A percentile compares a stretch with the other conserved stretches of the same genome.
Evolutionary conservation across 331 rosid species (phyloP).

Genomic region (Malus hybrid): DNA sequence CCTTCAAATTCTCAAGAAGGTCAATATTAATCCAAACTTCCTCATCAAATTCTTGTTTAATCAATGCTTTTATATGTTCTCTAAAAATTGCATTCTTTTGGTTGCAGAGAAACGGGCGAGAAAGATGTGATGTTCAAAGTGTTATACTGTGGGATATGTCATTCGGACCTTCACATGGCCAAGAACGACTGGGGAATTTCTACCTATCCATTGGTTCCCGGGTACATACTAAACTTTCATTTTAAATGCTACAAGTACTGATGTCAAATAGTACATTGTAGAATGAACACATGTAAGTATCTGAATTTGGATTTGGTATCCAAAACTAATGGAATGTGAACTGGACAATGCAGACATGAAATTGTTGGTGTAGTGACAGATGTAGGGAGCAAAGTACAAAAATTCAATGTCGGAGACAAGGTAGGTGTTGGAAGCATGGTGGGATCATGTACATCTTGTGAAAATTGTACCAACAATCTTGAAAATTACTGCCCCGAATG

Average conservation of each 20-base stretch:
- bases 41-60: background rate
- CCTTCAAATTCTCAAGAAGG: slow-evolving; percentile 44
- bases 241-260: no score
- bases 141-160: slow-evolving; percentile 57
- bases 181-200: slow-evolving; percentile 43
- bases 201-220: slow-evolving; percentile 52
- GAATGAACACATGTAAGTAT: no score
- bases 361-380: slow-evolving; percentile 58
- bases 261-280: no score
- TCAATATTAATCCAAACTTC: background rate
- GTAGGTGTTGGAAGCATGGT: slow-evolving; percentile 67
- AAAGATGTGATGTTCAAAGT: slow-evolving; percentile 55
- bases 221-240: slow-evolving; percentile 19
- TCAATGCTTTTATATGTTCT: background rate
- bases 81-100: background rate
- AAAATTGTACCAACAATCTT: slow-evolving; percentile 34
- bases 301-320: no score
- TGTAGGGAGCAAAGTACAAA: slow-evolving; percentile 50
- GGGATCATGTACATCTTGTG: slow-evolving; percentile 46
- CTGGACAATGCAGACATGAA: slow-evolving; percentile 27
- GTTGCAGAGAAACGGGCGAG: slow-evolving; percentile 40
- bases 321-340: no score
- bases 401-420: slow-evolving; percentile 55
- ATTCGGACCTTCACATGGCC: slow-evolving; percentile 42
- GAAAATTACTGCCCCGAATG: slow-evolving; percentile 48